Evolutionary conservation across 208 protist species (phyloP).

Genomic region (Phytomonas sp.): DNA sequence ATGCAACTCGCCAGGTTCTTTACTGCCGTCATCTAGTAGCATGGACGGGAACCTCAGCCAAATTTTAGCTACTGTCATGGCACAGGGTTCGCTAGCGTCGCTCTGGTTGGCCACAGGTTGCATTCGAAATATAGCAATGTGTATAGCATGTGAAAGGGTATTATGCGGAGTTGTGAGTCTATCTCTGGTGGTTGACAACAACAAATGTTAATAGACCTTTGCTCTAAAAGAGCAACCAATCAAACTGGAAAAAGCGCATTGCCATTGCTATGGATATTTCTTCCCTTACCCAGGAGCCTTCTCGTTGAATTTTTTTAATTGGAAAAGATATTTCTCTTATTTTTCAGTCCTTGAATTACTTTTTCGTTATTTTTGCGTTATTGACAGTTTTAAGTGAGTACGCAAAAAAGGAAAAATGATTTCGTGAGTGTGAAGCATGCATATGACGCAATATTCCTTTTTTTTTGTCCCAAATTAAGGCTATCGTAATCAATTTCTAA

Average conservation of each 20-base stretch:
- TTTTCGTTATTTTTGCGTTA: constrained; percentile 4
- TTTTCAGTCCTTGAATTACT: background rate
- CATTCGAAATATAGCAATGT: constrained; percentile 84
- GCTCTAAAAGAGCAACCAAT: background rate
- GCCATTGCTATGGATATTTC: background rate
- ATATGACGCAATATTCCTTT: background rate
- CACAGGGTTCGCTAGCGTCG: constrained; percentile 29
- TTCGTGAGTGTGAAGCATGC: background rate
- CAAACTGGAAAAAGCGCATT: background rate
- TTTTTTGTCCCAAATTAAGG: constrained; percentile 14
- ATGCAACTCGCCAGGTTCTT: constrained; percentile 11
- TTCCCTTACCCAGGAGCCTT: background rate
- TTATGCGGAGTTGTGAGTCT: constrained; percentile 34
- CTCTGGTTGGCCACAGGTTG: constrained; percentile 39
- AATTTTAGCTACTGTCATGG: constrained; percentile 37
- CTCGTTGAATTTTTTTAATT: background rate
- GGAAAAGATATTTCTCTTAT: constrained; percentile 10
- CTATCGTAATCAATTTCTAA: constrained; percentile 6
- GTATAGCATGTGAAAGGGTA: constrained; percentile 86
- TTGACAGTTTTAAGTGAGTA: background rate
- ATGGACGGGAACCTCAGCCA: constrained; percentile 34
- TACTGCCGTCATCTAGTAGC: constrained; percentile 12
- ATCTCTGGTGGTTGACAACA: background rate
- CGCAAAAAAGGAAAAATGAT: background rate
- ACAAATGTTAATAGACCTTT: background rate